Evolutionary conservation across 2,329 filamentous ascomycete species (phyloP).

Genomic region (Dothistroma pini): DNA sequence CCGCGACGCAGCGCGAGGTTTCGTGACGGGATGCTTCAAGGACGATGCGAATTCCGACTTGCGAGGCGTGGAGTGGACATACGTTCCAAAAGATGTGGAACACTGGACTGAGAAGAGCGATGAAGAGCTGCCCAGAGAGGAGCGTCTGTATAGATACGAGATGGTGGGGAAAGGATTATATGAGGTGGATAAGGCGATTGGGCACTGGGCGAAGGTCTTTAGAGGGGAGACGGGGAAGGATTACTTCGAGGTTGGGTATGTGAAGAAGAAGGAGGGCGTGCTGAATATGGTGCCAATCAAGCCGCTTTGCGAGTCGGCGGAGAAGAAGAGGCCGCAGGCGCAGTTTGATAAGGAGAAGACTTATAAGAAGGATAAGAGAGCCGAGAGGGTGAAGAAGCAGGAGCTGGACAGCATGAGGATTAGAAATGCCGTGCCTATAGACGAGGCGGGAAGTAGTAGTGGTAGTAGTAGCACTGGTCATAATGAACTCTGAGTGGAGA

Average conservation of each 20-base stretch:
- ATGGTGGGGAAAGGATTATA: slow-evolving; percentile 64
- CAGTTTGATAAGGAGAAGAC: slow-evolving; percentile 20
- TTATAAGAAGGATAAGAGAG: slow-evolving; percentile 13
- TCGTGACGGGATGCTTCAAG: slow-evolving; percentile 88
- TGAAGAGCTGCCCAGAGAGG: slow-evolving; percentile 24
- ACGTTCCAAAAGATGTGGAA: slow-evolving; percentile 56
- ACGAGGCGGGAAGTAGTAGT: neutral
- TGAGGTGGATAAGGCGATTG: slow-evolving; percentile 63
- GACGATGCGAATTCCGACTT: slow-evolving; percentile 82
- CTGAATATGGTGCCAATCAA: slow-evolving; percentile 51
- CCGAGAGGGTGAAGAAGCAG: slow-evolving; percentile 8
- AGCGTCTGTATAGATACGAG: slow-evolving; percentile 47
- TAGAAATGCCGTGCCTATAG: slow-evolving; percentile 8
- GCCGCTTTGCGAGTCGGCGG: slow-evolving; percentile 52
- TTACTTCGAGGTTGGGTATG: slow-evolving; percentile 75
- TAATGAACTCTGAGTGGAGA: slow-evolving; percentile 7
- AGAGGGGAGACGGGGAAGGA: slow-evolving; percentile 60
- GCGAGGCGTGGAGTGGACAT: slow-evolving; percentile 84
- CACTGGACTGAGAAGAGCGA: slow-evolving; percentile 27
- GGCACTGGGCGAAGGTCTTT: slow-evolving; percentile 84
- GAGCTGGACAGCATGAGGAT: slow-evolving; percentile 5
- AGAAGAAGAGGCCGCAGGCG: slow-evolving; percentile 58
- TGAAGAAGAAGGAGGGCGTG: slow-evolving; percentile 61
- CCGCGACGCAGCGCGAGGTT: slow-evolving; percentile 79
- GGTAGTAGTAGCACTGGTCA: neutral